Percentiles rank a stretch among this genome's conserved stretches.
Conservation (phyloP, 2,329 filamentous ascomycete species). For the Neopestalotiopsis clavispora region DNA sequence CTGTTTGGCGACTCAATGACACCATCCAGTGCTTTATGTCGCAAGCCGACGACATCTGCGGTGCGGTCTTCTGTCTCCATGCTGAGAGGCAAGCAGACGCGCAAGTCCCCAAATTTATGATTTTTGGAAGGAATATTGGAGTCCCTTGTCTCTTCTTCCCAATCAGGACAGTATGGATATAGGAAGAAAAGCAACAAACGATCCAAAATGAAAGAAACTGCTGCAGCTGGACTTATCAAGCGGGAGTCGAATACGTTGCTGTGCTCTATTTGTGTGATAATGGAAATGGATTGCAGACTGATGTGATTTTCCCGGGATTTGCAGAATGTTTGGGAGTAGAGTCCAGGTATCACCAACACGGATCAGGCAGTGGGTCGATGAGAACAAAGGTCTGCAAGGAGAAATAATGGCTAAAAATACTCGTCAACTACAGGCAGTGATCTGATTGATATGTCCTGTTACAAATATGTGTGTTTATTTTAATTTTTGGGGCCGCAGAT, state of each 20-base stretch:
- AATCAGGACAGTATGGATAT: too few species aligned
- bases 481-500: not conserved
- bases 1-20: not conserved
- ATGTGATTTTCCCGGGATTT: not conserved
- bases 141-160: not conserved
- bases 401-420: not conserved
- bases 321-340: not conserved
- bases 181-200: too few species aligned
- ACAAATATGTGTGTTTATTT: not conserved
- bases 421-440: not conserved
- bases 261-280: too few species aligned
- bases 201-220: too few species aligned
- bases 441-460: not conserved
- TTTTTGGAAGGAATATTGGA: not conserved
- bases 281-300: too few species aligned
- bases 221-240: too few species aligned
- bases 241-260: too few species aligned
- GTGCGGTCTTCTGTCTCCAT: not conserved
- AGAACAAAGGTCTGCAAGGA: not conserved
- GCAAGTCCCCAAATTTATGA: not conserved
- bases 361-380: not conserved
- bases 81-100: not conserved
- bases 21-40: not conserved
- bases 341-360: not conserved
- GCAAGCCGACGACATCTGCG: not conserved